Evolutionary conservation across 345 rosid genomes (phyloP).

Genomic region (Euphorbia peplus): DNA sequence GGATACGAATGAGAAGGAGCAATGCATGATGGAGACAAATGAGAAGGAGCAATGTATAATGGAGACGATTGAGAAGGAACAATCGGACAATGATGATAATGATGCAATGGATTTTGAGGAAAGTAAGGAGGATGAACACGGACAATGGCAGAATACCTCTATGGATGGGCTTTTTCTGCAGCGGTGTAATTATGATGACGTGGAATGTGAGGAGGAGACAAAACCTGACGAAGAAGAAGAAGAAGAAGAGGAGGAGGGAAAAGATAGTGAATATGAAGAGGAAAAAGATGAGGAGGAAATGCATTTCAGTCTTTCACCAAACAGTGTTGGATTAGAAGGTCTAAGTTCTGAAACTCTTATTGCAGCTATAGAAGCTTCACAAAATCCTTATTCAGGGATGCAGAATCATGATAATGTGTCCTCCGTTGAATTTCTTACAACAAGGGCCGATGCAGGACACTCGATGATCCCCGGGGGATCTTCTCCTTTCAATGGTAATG

Average conservation of each 20-base stretch:
- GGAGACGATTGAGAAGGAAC: conserved; percentile 11
- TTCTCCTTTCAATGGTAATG: conserved; percentile 37
- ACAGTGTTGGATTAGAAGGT: conserved; percentile 43
- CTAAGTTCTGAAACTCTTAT: conserved; percentile 53
- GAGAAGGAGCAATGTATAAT: neutral
- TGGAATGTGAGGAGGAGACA: conserved; percentile 24
- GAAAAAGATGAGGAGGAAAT: conserved; percentile 37
- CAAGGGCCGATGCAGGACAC: conserved; percentile 47
- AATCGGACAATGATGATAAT: conserved; percentile 7
- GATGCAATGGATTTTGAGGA: conserved; percentile 50
- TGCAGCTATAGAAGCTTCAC: conserved; percentile 55
- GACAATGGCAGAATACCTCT: conserved; percentile 38
- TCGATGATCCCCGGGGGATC: conserved; percentile 47
- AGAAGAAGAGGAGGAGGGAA: conserved; percentile 34
- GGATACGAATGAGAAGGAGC: neutral
- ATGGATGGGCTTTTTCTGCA: conserved; percentile 43
- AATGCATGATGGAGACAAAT: neutral
- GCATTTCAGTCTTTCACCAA: conserved; percentile 45
- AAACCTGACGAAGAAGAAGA: conserved; percentile 28
- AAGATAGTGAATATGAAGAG: conserved; percentile 37
- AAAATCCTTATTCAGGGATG: conserved; percentile 50
- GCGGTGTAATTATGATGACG: conserved; percentile 33
- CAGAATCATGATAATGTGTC: conserved; percentile 44
- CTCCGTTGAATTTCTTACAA: conserved; percentile 51
- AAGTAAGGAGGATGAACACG: conserved; percentile 34